Evolutionary conservation across 352 stramenopile species (phyloP).

Genomic region (Phytopythium boreale): DNA sequence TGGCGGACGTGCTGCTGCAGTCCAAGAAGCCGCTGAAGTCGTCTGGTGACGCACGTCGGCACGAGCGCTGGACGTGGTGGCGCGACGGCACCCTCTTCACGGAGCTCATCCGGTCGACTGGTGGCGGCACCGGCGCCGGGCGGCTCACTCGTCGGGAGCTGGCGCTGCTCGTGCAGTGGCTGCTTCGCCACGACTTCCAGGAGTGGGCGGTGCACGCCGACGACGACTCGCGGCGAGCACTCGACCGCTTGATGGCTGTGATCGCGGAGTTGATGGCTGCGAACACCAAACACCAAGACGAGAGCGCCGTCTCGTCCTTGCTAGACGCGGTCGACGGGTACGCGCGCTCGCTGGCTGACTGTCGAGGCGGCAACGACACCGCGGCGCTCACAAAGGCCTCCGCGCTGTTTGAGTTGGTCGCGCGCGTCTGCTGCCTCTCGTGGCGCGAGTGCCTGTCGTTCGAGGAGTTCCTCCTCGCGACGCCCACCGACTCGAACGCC

Average conservation of each 20-base stretch:
- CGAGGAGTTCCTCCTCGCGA: slow-evolving; percentile 19
- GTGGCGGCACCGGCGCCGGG: not conserved
- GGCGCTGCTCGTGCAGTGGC: slow-evolving; percentile 27
- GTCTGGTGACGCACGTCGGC: not conserved
- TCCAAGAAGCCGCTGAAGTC: not conserved
- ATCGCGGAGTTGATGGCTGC: not conserved
- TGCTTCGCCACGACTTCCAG: slow-evolving; percentile 29
- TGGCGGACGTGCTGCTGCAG: slow-evolving; percentile 16
- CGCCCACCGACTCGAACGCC: not conserved
- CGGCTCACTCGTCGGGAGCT: slow-evolving; percentile 21
- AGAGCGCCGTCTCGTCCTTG: slow-evolving; percentile 24
- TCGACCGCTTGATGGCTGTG: not conserved
- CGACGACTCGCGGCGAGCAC: slow-evolving; percentile 12
- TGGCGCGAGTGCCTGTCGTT: slow-evolving; percentile 19
- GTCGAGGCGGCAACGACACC: not conserved
- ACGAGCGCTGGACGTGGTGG: slow-evolving; percentile 29
- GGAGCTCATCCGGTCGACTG: slow-evolving; percentile 16
- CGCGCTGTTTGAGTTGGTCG: slow-evolving; percentile 20
- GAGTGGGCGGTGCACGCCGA: slow-evolving; percentile 9
- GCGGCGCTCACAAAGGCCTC: slow-evolving; percentile 17
- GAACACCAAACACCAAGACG: slow-evolving; percentile 12
- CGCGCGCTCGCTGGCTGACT: slow-evolving; percentile 13
- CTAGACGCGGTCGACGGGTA: slow-evolving; percentile 32
- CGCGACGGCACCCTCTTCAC: slow-evolving; percentile 23
- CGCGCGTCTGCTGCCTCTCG: slow-evolving; percentile 14